Evolutionary conservation across 2,329 filamentous ascomycete genomes (phyloP), one percentile per base, ranked within the genome.

Genomic region (Colletotrichum aenigma): DNA sequence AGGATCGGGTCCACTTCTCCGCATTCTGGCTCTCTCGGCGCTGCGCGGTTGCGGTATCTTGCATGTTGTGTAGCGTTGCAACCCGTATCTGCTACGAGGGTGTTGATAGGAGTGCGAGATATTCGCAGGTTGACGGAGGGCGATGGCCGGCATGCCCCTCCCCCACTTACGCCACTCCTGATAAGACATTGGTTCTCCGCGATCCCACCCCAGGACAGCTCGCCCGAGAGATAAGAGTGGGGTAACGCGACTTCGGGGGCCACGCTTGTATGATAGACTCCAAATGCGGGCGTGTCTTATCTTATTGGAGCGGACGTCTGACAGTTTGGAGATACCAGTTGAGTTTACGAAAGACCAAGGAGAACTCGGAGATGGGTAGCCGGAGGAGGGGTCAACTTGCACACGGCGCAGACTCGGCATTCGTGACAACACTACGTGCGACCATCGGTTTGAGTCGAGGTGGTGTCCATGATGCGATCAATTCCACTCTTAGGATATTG

Each of bases 201-300:
- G 66, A 68, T 68, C 48, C 60, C 24, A 52, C 60, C 10, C 28
- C 34, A 24, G 16, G 15, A 36, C 32, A 26, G 12, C 28, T 12
- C 30, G 28, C n/a, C 48, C 58, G 34, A 28, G 28, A 71, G 72
- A 74, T 71, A 71, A 61, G 72, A 71, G 72, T 60, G 72, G 72
- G 61, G 72, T 66, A 66, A 26, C 10, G 60, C 60, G 60, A 66
- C 48, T 18, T 30, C 21, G 60, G 55, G 43, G 6, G 43, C 43
- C 2, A 7, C 34, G 28, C 16, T 12, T 6, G 4, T 24, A 12
- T 61, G 48, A 28, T 66, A 28, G 24, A 43, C 21, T 74, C 24
- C 24, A 52, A 55, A 15, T 60, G 34, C 71, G 36, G 61, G 48
- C 61, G 26, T 32, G 61, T 66, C 68, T 74, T 66, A 74, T 71